Evolutionary conservation across 805 yeast species (phyloP), one percentile per base, ranked within the genome.

Genomic region (Metschnikowia kunwiensis): DNA sequence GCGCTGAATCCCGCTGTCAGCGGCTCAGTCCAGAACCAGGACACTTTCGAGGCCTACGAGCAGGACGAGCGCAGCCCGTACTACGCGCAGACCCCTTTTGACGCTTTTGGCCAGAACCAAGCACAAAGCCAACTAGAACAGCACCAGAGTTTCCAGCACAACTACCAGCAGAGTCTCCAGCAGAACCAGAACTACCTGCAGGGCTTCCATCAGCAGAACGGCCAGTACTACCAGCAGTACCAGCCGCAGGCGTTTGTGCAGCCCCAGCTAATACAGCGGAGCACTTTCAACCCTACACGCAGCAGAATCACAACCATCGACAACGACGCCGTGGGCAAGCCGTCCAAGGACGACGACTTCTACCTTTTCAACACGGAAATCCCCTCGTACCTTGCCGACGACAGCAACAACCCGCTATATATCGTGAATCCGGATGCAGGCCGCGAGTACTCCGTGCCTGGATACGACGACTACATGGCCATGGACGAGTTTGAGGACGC

Each of bases 281-380:
- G 30, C 26, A 11, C 14, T 8, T 12, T 34, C 5, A 31, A 25
- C 16, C 18, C 23, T 23, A 28, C 30, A 14, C 34, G 34, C 13
- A 54, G 65, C 40, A 49, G 60, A 26, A 58, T 65, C 24, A 64
- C 65, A 23, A 59, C 68, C 3, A 44, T 64, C 14, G 57, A 59
- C 5, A 37, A 19, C 27, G 40, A 35, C 15, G 47, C 51, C 12
- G 6, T 23, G n/a, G 43, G 41, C 5, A 42, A 47, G 38, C 42
- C 40, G 32, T 45, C 44, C 32, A 57, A 60, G 36, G 65, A 62
- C 27, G 69, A 65, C 18, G 69, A 65, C 37, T 60, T 53, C 43
- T 55, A 57, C 36, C 57, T 65, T 46, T 64, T 55, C 52, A 64
- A 67, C 46, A 62, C 73, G 7, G 63, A 66, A 48, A 60, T 65